Evolutionary conservation across 176 grass and related monocot genomes (phyloP).

Genomic region (Lolium multiflorum): DNA sequence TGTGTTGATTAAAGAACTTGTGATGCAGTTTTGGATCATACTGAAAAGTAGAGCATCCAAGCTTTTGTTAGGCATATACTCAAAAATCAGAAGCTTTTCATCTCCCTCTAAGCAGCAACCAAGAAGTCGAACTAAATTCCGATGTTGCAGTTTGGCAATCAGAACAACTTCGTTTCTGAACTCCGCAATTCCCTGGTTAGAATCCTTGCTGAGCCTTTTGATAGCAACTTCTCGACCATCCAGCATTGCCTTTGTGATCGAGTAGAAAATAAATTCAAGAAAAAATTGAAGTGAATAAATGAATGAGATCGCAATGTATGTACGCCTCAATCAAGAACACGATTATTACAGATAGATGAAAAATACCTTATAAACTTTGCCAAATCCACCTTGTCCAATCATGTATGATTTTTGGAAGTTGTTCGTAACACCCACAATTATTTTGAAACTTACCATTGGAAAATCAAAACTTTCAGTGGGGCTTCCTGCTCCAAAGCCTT

Average conservation of each 20-base stretch:
- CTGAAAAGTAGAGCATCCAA: background rate
- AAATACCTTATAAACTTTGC: slow-evolving; percentile 49
- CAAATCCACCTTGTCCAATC: slow-evolving; percentile 50
- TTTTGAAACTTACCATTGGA: slow-evolving; percentile 30
- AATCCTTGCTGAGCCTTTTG: slow-evolving; percentile 12
- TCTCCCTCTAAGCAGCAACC: slow-evolving; percentile 19
- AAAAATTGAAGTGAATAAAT: background rate
- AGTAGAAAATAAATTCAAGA: background rate
- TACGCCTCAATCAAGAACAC: background rate
- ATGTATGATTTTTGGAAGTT: slow-evolving; percentile 34
- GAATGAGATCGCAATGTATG: background rate
- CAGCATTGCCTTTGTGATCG: background rate
- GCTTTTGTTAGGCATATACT: slow-evolving; percentile 24
- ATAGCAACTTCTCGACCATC: slow-evolving; percentile 7
- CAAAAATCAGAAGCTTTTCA: slow-evolving; percentile 1
- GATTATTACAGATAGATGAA: background rate
- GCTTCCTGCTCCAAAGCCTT: background rate
- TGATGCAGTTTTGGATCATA: background rate
- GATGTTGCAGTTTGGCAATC: slow-evolving; percentile 6
- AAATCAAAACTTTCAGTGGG: slow-evolving; percentile 16
- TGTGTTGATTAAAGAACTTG: slow-evolving; percentile 5
- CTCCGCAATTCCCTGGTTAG: background rate
- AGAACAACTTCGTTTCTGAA: slow-evolving; percentile 13
- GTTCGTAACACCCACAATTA: slow-evolving; percentile 15
- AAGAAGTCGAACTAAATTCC: slow-evolving; percentile 20